Percentiles rank a stretch among this genome's conserved stretches.
These are phyloP conservation scores for Raphidocelis subcapitata DNA, from an alignment of 139 green algal species.

Conservation along the genomic window DNA sequence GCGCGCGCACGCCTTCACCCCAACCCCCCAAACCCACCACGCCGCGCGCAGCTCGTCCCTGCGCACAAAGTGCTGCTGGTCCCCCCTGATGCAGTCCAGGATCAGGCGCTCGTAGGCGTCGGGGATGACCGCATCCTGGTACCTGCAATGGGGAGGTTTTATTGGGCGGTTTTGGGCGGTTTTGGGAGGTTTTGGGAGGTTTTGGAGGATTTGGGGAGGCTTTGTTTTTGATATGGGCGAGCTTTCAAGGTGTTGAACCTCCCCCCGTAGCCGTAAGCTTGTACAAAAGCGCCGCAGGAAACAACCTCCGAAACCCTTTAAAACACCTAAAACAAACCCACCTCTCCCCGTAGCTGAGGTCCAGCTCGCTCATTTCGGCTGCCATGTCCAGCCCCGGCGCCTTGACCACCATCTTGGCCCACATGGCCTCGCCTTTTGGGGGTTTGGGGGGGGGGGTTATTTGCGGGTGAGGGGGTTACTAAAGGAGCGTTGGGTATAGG, in stretches of 20 bases:
- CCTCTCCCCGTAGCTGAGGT: constrained; percentile 69
- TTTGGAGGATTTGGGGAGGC: no score
- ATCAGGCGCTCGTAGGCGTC: constrained; percentile 96
- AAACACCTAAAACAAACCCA: no score
- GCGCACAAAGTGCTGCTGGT: constrained; percentile 97
- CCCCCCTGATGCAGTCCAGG: constrained; percentile 86
- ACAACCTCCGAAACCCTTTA: no score
- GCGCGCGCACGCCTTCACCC: no score
- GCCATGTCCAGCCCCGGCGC: constrained; percentile 82
- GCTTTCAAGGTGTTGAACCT: no score
- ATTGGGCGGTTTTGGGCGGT: no score
- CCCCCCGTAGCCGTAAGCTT: no score
- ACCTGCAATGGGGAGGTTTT: constrained; percentile 9
- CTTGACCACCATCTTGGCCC: constrained; percentile 94
- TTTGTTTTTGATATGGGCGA: no score
- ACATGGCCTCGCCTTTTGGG: constrained; percentile 82
- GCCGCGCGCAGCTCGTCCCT: constrained; percentile 90
- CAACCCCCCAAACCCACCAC: constrained; percentile 47
- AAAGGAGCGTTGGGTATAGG: background rate
- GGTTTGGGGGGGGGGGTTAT: background rate
- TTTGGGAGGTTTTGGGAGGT: no score
- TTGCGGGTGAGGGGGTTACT: background rate
- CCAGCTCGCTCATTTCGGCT: constrained; percentile 77
- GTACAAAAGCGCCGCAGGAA: no score
- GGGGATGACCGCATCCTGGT: constrained; percentile 71